phyloP scores from a whole-genome alignment of 1,284 basidiomycete species.

The Trichosporon asahii region DNA sequence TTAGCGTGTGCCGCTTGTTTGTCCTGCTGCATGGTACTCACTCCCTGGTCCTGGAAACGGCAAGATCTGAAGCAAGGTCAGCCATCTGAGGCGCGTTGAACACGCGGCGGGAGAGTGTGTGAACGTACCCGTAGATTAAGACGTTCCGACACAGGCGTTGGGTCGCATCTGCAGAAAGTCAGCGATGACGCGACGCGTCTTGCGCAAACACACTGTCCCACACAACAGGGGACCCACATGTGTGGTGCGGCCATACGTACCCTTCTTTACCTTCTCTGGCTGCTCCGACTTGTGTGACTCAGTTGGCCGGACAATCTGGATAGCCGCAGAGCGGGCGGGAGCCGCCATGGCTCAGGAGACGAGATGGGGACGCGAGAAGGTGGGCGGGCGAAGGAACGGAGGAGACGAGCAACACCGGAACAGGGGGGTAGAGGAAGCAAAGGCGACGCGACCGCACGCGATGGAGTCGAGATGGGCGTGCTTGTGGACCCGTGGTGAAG shows the following conservation, averaged over 20 bases:
- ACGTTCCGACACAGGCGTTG: constrained; percentile 82
- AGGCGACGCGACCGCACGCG: not conserved
- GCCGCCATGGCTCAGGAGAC: constrained; percentile 23
- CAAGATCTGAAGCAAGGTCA: constrained; percentile 60
- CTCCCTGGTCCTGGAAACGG: constrained; percentile 76
- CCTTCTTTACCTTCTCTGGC: constrained; percentile 26
- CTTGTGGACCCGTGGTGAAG: not conserved
- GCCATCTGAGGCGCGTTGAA: not conserved
- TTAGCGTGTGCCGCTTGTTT: constrained; percentile 14
- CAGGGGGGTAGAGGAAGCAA: not conserved
- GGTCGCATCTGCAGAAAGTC: constrained; percentile 53
- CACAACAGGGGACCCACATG: not conserved
- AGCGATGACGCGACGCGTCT: constrained; percentile 33
- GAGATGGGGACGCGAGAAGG: constrained; percentile 5
- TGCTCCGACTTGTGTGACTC: constrained; percentile 21
- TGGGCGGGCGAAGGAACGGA: constrained; percentile 7
- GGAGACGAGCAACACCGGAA: not conserved
- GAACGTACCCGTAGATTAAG: constrained; percentile 73
- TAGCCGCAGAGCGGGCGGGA: constrained; percentile 54
- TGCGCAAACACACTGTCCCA: not conserved
- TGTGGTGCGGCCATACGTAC: constrained; percentile 1
- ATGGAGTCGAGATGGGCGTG: not conserved
- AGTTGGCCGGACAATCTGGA: constrained; percentile 59
- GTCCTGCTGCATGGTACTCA: constrained; percentile 29
- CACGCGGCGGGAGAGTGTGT: not conserved